Conservation (phyloP, 2,329 filamentous ascomycete species). For the Arthrobotrys iridis region DNA sequence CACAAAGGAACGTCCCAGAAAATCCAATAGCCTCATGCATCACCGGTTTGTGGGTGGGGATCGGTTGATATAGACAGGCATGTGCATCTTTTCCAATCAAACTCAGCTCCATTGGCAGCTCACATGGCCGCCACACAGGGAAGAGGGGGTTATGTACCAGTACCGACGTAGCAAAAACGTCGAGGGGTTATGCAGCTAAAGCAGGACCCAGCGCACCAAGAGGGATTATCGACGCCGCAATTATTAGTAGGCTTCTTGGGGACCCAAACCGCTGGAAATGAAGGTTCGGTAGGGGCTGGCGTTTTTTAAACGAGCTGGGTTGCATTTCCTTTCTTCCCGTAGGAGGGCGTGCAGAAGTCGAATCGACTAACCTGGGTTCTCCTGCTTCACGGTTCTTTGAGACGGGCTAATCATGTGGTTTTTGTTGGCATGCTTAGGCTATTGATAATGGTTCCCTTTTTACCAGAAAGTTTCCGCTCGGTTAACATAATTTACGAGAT, state of each 20-base stretch:
- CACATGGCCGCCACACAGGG: slow-evolving; percentile 54
- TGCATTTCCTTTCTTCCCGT: not conserved
- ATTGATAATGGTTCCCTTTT: slow-evolving; percentile 2
- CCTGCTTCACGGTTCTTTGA: not conserved
- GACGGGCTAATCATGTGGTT: slow-evolving; percentile 14
- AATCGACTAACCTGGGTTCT: not conserved
- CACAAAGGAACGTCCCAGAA: not conserved
- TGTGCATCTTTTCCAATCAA: slow-evolving; percentile 42
- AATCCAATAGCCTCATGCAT: not conserved
- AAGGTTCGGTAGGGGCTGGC: slow-evolving; percentile 34
- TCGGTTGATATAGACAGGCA: slow-evolving; percentile 43
- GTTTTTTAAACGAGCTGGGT: slow-evolving; percentile 37
- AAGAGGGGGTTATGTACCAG: slow-evolving; percentile 38
- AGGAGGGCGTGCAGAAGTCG: not conserved
- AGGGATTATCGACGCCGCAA: slow-evolving; percentile 16
- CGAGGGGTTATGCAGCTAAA: slow-evolving; percentile 18
- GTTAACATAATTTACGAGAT: slow-evolving; percentile 28
- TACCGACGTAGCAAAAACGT: slow-evolving; percentile 13
- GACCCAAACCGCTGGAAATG: slow-evolving; percentile 50
- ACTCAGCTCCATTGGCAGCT: slow-evolving; percentile 47
- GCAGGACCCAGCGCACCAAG: slow-evolving; percentile 10
- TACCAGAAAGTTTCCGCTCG: slow-evolving; percentile 11
- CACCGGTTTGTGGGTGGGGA: slow-evolving; percentile 23
- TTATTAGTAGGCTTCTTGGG: slow-evolving; percentile 13
- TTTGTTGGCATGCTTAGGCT: slow-evolving; percentile 12